These are phyloP conservation scores for Salix exigua DNA, from an alignment of 345 rosid species.

Conservation along the genomic window DNA sequence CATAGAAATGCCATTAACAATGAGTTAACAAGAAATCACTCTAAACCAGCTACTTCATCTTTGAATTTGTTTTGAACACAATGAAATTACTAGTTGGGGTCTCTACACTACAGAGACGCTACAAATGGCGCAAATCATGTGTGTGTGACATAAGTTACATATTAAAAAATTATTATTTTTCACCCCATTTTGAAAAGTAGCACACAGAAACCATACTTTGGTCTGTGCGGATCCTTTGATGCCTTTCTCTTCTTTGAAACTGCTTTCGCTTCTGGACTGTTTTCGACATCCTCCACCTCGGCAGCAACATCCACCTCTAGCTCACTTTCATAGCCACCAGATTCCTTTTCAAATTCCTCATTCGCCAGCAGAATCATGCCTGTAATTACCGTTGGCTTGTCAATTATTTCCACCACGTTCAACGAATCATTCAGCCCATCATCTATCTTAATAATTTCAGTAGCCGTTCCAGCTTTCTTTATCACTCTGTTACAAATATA, in stretches of 20 bases:
- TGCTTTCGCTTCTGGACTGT: constrained; percentile 24
- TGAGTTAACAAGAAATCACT: neutral
- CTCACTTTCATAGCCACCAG: constrained; percentile 61
- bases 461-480: constrained; percentile 38
- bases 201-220: constrained; percentile 50
- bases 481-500: constrained; percentile 45
- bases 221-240: constrained; percentile 43
- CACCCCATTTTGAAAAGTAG: neutral
- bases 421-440: constrained; percentile 28
- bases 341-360: constrained; percentile 67
- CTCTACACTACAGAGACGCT: neutral
- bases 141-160: neutral
- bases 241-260: constrained; percentile 75
- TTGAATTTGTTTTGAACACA: neutral
- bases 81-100: neutral
- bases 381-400: constrained; percentile 28
- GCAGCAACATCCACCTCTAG: constrained; percentile 44
- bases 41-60: neutral
- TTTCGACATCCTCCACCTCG: constrained; percentile 28
- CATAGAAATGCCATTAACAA: neutral
- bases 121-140: neutral
- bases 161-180: neutral
- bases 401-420: constrained; percentile 34
- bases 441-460: constrained; percentile 26
- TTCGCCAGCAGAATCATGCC: constrained; percentile 50